Base-by-base conservation (phyloP, 345 rosid genomes). In the Luvunga scandens region DNA sequence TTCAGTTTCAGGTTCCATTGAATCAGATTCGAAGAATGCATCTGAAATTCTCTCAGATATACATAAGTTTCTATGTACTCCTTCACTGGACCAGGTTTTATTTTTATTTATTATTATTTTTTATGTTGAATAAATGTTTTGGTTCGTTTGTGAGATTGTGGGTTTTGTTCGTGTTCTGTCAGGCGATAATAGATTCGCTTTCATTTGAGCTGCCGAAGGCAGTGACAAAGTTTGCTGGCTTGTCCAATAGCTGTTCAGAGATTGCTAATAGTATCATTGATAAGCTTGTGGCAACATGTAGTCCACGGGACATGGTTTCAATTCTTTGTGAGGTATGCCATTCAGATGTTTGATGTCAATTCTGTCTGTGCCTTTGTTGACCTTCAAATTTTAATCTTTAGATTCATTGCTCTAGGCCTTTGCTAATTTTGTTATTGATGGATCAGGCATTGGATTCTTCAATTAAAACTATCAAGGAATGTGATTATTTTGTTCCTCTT, bases 251-350 rank as follows among this genome's bases (percentile, higher is more conserved):
- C 72, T 95, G 88, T 80, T 85, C 84, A 86, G 72, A 76, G 72
- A 76, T 89, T 77, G 92, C 71, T 53, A 90, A 90, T 50, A 66
- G 67, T 31, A 78, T 93, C 65, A 77, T 93, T 71, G 81, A 85
- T 82, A 82, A 71, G 61, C 87, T 92, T 71, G 81, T 87, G 76
- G 85, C 72, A 80, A 83, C 48, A 53, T 90, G 97, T 76, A 90
- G 80, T 83, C 98, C 99, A 1, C 88, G 96, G 33, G 98, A 95
- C 81, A 91, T 95, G 98, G 88, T 89, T 84, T 73, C 93, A 38
- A 77, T 95, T 88, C 88, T 95, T 74, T 95, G 96, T 38, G 98
- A 89, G 97, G 99, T 93, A 77, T 22, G 60, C 31, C n/a, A 1
- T 31, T 56, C 30, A 2, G 42, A 72, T 72, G 31, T 34, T 72